Evolutionary conservation across 2,329 filamentous ascomycete species (phyloP), one percentile per base, ranked within the genome.

Genomic region (Xylariaceae sp.): DNA sequence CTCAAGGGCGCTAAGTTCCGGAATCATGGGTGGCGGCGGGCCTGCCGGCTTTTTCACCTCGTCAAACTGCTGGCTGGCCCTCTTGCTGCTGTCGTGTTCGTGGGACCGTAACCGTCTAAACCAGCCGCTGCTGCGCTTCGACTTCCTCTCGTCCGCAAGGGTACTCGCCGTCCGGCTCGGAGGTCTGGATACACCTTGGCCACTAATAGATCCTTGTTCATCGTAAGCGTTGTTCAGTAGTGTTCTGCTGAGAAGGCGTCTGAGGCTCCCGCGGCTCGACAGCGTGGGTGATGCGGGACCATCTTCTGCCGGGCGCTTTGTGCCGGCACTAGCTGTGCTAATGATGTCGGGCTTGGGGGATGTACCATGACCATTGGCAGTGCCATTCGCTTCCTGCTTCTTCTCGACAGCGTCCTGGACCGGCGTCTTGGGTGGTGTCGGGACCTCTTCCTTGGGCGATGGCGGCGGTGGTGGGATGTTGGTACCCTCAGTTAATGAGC

Each of bases 11-110:
- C 72, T 76, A 48, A 86, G 73, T 67, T 86, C 83, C 19, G 83
- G 83, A 48, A 86, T 85, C 81, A 81, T 85, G 20, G 83, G 83
- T 40, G 83, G 81, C 53, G 83, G 83, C 7, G 83, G 82, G 10
- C 79, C 80, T 37, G 69, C 60, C 5, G 75, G 70, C 59, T 77
- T 78, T 65, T 73, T 71, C 20, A 62, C 64, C 50, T 76, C 73
- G 44, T 79, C 74, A 53, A 77, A 74, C 45, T 77, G 61, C 55
- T 78, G 67, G 65, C 77, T 80, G 44, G 75, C 66, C 41, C 80
- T 70, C 62, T 76, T 79, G 63, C 71, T 67, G 18, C 56, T 4
- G 12, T 37, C 32, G 32, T 37, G 32, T 14, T 71, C 68, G 43
- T 66, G 69, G 32, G 74, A 73, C 54, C 80, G 76, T 64, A 86